Evolutionary conservation across 495 filamentous ascomycete genomes (phyloP).

Genomic region (Talaromyces wortmannii): DNA sequence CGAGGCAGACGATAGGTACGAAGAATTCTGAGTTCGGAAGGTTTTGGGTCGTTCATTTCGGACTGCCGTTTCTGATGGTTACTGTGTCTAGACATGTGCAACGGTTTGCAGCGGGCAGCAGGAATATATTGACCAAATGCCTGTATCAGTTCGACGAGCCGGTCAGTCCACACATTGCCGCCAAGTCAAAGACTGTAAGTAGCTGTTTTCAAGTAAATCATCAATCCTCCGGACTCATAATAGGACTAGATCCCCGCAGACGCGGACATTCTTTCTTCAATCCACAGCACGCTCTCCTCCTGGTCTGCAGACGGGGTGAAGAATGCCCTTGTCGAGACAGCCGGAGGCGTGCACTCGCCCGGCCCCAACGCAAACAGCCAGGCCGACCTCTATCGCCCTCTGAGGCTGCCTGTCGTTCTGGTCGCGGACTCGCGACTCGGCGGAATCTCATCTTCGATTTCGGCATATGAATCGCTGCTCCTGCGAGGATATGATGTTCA

Average conservation of each 20-base stretch:
- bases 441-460: constrained; percentile 68
- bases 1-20: constrained; percentile 62
- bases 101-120: constrained; percentile 39
- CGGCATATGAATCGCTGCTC: constrained; percentile 65
- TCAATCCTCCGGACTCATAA: not conserved
- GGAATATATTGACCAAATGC: constrained; percentile 40
- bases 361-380: constrained; percentile 67
- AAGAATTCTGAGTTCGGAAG: not conserved
- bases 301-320: constrained; percentile 30
- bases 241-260: constrained; percentile 33
- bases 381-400: constrained; percentile 64
- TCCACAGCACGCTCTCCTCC: constrained; percentile 36
- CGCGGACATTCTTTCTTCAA: constrained; percentile 34
- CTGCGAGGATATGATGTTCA: constrained; percentile 70
- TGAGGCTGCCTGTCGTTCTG: constrained; percentile 65
- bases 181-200: constrained; percentile 25
- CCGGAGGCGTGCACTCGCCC: constrained; percentile 70
- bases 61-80: not conserved
- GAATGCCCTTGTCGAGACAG: constrained; percentile 63
- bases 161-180: constrained; percentile 69
- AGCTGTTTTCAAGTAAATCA: not conserved
- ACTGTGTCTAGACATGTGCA: constrained; percentile 44
- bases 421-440: constrained; percentile 65
- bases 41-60: too few species aligned
- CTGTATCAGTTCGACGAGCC: constrained; percentile 65